These are phyloP conservation scores for Fallopia convolvulus DNA, from an alignment of 148 eudicot genomes.

Conservation along the genomic window DNA sequence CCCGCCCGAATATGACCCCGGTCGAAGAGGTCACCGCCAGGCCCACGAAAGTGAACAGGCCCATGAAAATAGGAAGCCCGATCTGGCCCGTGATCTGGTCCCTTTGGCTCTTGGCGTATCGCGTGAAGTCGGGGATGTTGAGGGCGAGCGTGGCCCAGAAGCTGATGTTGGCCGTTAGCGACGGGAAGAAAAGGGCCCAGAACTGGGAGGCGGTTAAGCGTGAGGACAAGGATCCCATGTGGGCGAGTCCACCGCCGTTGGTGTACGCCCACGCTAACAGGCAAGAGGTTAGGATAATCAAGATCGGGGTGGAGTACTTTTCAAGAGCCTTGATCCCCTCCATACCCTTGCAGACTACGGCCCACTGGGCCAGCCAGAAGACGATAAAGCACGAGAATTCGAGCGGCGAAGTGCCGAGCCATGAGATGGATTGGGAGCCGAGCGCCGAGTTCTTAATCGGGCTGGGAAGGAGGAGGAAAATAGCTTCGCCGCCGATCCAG, in stretches of 20 bases:
- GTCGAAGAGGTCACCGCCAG: conserved; percentile 90
- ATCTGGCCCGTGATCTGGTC: conserved; percentile 79
- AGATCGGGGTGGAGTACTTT: conserved; percentile 80
- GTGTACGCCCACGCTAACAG: conserved; percentile 80
- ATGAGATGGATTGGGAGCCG: conserved; percentile 32
- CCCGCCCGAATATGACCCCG: conserved; percentile 55
- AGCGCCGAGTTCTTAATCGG: conserved; percentile 31
- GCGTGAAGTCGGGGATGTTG: conserved; percentile 93
- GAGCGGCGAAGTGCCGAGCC: conserved; percentile 80
- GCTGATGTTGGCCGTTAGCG: conserved; percentile 88
- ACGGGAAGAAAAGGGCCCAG: conserved; percentile 81
- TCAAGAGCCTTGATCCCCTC: conserved; percentile 80
- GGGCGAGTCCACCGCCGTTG: conserved; percentile 71
- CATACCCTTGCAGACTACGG: conserved; percentile 74
- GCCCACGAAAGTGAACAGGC: conserved; percentile 86
- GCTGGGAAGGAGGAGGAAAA: conserved; percentile 57
- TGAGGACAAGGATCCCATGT: conserved; percentile 70
- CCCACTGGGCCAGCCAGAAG: conserved; percentile 76
- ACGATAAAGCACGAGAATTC: conserved; percentile 69
- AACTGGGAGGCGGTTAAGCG: conserved; percentile 47
- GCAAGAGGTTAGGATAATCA: conserved; percentile 50
- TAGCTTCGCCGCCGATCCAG: conserved; percentile 96
- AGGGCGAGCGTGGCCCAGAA: conserved; percentile 91
- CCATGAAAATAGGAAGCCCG: conserved; percentile 88
- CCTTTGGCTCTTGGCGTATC: conserved; percentile 61